phyloP scores from a whole-genome alignment of 1,284 basidiomycete genomes.

The Trichosporon sp. region DNA sequence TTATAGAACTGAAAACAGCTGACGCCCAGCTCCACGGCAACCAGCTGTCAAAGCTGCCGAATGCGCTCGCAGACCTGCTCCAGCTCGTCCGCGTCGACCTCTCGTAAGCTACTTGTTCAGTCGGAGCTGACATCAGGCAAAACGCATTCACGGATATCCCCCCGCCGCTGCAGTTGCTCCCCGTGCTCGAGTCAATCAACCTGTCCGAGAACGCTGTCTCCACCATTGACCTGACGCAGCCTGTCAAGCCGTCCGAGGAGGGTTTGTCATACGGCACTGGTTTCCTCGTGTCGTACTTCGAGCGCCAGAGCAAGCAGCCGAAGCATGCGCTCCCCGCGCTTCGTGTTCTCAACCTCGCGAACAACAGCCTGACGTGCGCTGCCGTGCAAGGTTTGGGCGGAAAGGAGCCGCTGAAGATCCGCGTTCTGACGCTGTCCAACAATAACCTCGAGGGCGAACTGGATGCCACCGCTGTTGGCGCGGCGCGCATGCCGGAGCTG shows the following conservation, averaged over 20 bases:
- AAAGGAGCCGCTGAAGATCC: slow-evolving; percentile 33
- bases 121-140: slow-evolving; percentile 35
- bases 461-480: slow-evolving; percentile 28
- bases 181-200: slow-evolving; percentile 49
- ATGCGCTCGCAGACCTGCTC: slow-evolving; percentile 52
- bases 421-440: slow-evolving; percentile 42
- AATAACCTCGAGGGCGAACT: slow-evolving; percentile 43
- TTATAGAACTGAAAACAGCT: background rate
- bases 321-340: slow-evolving; percentile 42
- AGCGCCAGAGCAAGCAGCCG: slow-evolving; percentile 37
- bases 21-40: slow-evolving; percentile 44
- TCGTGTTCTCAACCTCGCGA: slow-evolving; percentile 42
- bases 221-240: slow-evolving; percentile 42
- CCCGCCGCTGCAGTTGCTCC: slow-evolving; percentile 47
- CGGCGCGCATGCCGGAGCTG: slow-evolving; percentile 38
- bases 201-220: slow-evolving; percentile 50
- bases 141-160: slow-evolving; percentile 49
- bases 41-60: slow-evolving; percentile 41
- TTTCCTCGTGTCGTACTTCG: slow-evolving; percentile 50
- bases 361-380: slow-evolving; percentile 41
- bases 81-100: slow-evolving; percentile 49
- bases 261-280: slow-evolving; percentile 50
- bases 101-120: slow-evolving; percentile 40
- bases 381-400: slow-evolving; percentile 35
- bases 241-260: slow-evolving; percentile 49